Evolutionary conservation across 2,329 filamentous ascomycete genomes (phyloP).

Genomic region (Beauveria sp.): DNA sequence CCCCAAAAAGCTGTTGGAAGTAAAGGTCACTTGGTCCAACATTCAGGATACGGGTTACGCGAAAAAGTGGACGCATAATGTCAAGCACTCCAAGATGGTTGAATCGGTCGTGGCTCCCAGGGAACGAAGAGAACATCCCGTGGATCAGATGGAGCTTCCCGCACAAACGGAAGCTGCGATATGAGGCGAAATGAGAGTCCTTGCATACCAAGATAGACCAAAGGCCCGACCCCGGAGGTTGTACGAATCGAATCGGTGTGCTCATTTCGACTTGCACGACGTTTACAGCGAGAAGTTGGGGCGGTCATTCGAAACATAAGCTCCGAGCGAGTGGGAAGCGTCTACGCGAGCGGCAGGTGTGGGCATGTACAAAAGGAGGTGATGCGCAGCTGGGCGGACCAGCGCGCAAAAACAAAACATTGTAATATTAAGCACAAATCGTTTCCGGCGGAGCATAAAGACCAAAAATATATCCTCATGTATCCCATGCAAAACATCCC

Average conservation of each 20-base stretch:
- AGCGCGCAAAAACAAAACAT: slow-evolving; percentile 6
- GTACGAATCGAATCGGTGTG: background rate
- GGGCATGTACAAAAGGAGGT: slow-evolving; percentile 2
- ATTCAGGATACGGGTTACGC: slow-evolving; percentile 40
- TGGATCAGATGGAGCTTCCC: slow-evolving; percentile 2
- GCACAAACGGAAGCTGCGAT: slow-evolving; percentile 1
- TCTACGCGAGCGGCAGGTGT: background rate
- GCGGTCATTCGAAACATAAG: background rate
- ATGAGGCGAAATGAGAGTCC: background rate
- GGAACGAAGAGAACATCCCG: too few species aligned
- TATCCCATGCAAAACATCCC: background rate
- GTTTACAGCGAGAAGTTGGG: background rate
- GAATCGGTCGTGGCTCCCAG: slow-evolving; percentile 1
- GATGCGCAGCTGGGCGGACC: slow-evolving; percentile 4
- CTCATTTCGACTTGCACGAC: background rate
- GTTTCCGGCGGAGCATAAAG: background rate
- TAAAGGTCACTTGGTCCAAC: slow-evolving; percentile 45
- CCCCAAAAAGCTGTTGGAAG: slow-evolving; percentile 26
- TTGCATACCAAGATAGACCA: background rate
- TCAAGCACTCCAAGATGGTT: slow-evolving; percentile 37
- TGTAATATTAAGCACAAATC: slow-evolving; percentile 6
- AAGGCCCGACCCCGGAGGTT: background rate
- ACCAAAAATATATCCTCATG: background rate
- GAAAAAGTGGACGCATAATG: slow-evolving; percentile 42
- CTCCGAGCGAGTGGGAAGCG: background rate